Percentiles rank a stretch among this genome's conserved stretches.
Conservation (phyloP, 768 basidiomycete genomes). For the Strobilomyces dryophilus region DNA sequence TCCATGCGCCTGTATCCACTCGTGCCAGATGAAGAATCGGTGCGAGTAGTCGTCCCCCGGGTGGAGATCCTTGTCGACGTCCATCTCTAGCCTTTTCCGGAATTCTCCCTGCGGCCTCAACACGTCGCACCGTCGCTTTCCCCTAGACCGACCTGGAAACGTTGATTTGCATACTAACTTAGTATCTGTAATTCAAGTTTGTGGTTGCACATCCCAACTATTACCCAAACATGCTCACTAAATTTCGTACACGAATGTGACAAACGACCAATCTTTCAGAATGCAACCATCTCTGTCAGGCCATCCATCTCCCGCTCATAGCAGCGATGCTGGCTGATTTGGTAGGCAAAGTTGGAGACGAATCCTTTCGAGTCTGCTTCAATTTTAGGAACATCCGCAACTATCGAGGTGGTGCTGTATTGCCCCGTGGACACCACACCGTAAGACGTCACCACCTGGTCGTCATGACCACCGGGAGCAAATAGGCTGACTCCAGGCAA, state of each 20-base stretch:
- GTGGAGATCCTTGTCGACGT: constrained; percentile 56
- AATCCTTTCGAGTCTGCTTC: constrained; percentile 48
- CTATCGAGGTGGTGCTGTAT: constrained; percentile 37
- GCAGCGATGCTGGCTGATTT: constrained; percentile 65
- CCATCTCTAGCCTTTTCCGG: constrained; percentile 31
- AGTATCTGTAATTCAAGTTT: too few species aligned
- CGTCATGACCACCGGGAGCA: constrained; percentile 24
- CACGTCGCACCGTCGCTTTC: too few species aligned
- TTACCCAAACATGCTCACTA: background rate
- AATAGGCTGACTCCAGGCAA: constrained; percentile 45
- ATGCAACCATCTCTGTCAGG: constrained; percentile 49
- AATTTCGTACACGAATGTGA: constrained; percentile 9
- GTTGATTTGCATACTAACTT: too few species aligned
- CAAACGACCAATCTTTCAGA: constrained; percentile 19
- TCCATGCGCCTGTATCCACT: constrained; percentile 86
- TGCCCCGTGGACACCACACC: constrained; percentile 62
- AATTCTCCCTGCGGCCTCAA: too few species aligned
- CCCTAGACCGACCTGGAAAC: too few species aligned
- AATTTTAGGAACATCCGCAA: constrained; percentile 41
- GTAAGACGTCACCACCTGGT: constrained; percentile 49
- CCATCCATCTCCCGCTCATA: constrained; percentile 60
- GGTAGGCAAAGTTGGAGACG: constrained; percentile 52
- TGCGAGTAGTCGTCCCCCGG: constrained; percentile 79
- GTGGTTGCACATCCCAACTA: too few species aligned
- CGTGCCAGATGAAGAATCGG: constrained; percentile 87